These are phyloP conservation scores for Fagopyrum esculentum DNA, from an alignment of 148 eudicot genomes.

Conservation along the genomic window DNA sequence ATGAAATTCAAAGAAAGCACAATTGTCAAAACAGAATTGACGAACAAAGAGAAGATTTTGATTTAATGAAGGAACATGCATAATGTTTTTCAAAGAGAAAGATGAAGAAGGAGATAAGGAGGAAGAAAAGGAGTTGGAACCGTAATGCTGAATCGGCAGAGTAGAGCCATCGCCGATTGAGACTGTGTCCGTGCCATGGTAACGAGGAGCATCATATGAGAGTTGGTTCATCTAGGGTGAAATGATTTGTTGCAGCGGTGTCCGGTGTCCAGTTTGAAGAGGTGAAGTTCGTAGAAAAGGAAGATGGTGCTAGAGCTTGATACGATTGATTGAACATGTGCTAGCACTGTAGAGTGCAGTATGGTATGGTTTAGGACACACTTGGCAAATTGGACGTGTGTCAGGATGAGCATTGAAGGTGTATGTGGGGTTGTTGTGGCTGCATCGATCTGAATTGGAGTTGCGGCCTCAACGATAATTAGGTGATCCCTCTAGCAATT, in stretches of 20 bases:
- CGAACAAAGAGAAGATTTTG: background rate
- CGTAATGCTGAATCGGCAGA: background rate
- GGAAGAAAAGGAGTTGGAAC: background rate
- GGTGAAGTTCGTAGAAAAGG: background rate
- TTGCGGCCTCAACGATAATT: background rate
- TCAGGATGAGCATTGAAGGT: background rate
- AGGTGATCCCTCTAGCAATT: too few species aligned
- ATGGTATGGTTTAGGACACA: background rate
- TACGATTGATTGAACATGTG: background rate
- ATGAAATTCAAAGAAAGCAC: too few species aligned
- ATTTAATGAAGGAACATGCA: background rate
- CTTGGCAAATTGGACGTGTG: background rate
- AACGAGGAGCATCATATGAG: background rate
- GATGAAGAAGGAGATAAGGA: background rate
- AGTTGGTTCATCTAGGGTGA: background rate
- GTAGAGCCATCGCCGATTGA: background rate
- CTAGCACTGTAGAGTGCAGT: background rate
- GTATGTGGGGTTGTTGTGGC: too few species aligned
- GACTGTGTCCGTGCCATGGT: background rate
- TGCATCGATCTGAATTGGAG: too few species aligned
- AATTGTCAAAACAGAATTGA: background rate
- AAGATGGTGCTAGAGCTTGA: background rate
- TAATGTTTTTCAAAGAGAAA: background rate
- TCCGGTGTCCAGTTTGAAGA: background rate
- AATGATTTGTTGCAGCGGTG: background rate